Conservation (phyloP, 805 yeast genomes). For the Starmera caribaea region DNA sequence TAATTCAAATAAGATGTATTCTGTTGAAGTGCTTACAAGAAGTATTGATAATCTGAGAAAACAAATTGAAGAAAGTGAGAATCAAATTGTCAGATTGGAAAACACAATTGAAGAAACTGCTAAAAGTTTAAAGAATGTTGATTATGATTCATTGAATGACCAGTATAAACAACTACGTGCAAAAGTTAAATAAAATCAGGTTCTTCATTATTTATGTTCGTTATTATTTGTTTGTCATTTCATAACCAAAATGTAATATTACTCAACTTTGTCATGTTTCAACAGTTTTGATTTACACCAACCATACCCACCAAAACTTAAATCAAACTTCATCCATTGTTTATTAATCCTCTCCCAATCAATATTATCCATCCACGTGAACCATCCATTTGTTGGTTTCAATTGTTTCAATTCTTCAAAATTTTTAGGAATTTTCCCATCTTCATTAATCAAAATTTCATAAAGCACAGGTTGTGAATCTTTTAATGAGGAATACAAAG, state of each 20-base stretch:
- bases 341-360: constrained; percentile 1
- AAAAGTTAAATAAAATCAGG: no score
- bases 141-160: no score
- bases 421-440: constrained; percentile 1
- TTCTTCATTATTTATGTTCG: no score
- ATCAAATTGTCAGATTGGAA: neutral
- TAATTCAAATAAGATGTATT: no score
- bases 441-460: neutral
- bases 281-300: neutral
- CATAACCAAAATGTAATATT: no score
- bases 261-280: no score
- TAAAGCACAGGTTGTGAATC: neutral
- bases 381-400: neutral
- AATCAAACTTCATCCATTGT: constrained; percentile 1
- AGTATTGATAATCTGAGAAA: neutral
- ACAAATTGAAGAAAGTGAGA: neutral
- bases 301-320: constrained; percentile 2
- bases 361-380: neutral
- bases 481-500: constrained; percentile 17
- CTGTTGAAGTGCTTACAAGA: neutral
- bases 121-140: constrained; percentile 1
- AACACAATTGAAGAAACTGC: constrained; percentile 3
- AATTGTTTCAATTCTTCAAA: neutral
- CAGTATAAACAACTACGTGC: no score
- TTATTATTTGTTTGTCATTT: no score